These are phyloP conservation scores for Thalassiosira pacifica DNA, from an alignment of 352 stramenopile genomes.

Conservation along the genomic window DNA sequence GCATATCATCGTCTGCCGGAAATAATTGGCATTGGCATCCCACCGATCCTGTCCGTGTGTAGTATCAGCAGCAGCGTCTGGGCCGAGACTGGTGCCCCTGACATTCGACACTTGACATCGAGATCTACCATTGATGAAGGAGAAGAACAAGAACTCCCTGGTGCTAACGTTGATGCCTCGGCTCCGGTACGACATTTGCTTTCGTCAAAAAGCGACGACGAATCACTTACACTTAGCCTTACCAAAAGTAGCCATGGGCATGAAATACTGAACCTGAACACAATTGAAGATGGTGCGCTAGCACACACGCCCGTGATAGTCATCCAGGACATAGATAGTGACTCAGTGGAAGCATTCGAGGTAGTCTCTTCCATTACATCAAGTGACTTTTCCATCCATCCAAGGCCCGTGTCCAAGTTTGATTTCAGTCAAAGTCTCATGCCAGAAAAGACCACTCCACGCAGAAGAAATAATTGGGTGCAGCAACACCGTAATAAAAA, in stretches of 20 bases:
- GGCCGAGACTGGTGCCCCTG: constrained; percentile 26
- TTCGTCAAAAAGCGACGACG: no score
- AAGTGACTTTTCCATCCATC: neutral
- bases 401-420: neutral
- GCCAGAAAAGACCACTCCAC: neutral
- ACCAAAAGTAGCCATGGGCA: no score
- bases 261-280: no score
- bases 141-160: neutral
- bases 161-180: no score
- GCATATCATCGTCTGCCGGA: constrained; percentile 17
- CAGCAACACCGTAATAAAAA: neutral
- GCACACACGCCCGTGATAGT: neutral
- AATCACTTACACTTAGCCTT: no score
- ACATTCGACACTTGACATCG: constrained; percentile 24
- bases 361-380: constrained; percentile 2
- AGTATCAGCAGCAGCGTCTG: constrained; percentile 19
- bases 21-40: neutral
- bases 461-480: neutral
- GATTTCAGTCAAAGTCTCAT: constrained; percentile 17
- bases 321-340: neutral
- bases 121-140: constrained; percentile 17
- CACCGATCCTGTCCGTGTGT: constrained; percentile 4
- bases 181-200: no score
- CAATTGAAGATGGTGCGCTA: neutral
- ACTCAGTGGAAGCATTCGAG: neutral